Evolutionary conservation across 2,329 filamentous ascomycete genomes (phyloP), one percentile per base, ranked within the genome.

Genomic region (Ophiostoma sp.): DNA sequence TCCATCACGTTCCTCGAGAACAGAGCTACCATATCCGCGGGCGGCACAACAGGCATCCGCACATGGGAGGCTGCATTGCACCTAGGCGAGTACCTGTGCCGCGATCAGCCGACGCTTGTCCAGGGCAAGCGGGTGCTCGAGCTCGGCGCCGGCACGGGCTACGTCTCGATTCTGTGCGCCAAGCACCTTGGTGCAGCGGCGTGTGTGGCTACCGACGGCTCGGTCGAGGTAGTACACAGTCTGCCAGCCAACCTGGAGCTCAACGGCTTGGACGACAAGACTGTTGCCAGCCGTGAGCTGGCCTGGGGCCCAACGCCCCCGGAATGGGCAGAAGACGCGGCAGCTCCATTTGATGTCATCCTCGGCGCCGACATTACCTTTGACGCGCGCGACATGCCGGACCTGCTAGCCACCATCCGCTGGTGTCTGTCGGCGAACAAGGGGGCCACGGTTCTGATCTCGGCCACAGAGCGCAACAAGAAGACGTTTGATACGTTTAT

Each of bases 21-120:
- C 44, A 85, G 87, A 2, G 83, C 84, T 42, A 82, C 93, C 41
- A 85, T 94, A 64, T 87, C 89, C 1, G 88, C 87, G 2, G 83
- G 83, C 0, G 89, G 90, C 0, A 93, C 89, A 0, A 94, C 91
- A 0, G 91, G 91, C 1, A 82, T 91, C 38, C 84, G 91, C 45
- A 94, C 91, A 0, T 95, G 91, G 91, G 91, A 94, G 76, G 91
- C 91, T 0, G 87, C 89, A 1, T 79, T 94, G 8, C 89, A 92
- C 72, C 81, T 94, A 0, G 89, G 89, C 1, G 83, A 87, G 62
- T 92, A 87, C 73, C 83, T 93, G 36, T 85, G 85, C 70, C 40
- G 65, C n/a, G 70, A 74, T n/a, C 77, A 82, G 65, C 77, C 76
- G 0, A 71, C 72, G 1, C 71, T 83, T 27, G 79, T 91, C 41